phyloP scores from a whole-genome alignment of 768 basidiomycete genomes.

The Filobasidium wieringae region DNA sequence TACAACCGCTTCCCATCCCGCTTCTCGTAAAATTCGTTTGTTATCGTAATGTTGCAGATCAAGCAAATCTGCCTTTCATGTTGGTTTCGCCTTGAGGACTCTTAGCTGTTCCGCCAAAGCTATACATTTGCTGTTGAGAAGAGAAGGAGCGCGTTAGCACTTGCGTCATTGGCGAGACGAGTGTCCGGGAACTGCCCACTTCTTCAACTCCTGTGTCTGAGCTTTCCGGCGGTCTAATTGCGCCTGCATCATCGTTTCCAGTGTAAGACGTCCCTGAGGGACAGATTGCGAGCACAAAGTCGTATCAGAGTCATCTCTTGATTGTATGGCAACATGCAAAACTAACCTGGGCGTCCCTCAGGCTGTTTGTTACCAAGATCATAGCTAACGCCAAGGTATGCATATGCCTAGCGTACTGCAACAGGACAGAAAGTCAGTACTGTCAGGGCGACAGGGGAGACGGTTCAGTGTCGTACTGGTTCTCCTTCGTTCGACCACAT shows the following conservation, averaged over 20 bases:
- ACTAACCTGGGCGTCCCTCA: constrained; percentile 4
- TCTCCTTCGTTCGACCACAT: constrained; percentile 7
- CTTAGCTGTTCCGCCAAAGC: background rate
- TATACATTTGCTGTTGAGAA: background rate
- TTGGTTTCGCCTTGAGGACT: no score
- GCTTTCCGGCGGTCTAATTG: constrained; percentile 8
- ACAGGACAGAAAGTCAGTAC: background rate
- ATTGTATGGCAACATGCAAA: no score
- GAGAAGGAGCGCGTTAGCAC: background rate
- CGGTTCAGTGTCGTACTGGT: background rate
- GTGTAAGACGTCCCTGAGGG: background rate
- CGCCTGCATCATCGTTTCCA: constrained; percentile 3
- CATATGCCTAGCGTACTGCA: constrained; percentile 10
- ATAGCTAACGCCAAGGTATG: constrained; percentile 7
- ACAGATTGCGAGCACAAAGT: no score
- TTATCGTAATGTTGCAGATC: no score
- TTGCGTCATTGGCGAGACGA: no score
- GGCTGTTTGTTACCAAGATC: constrained; percentile 3
- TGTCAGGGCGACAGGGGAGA: background rate
- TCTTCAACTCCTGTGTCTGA: constrained; percentile 3
- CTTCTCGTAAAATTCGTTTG: no score
- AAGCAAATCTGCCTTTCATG: no score
- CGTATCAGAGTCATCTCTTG: background rate
- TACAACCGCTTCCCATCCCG: no score
- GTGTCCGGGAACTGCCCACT: background rate